Evolutionary conservation across 1,139 yeast genomes (phyloP), one percentile per base, ranked within the genome.

Genomic region (Pichia sp.): DNA sequence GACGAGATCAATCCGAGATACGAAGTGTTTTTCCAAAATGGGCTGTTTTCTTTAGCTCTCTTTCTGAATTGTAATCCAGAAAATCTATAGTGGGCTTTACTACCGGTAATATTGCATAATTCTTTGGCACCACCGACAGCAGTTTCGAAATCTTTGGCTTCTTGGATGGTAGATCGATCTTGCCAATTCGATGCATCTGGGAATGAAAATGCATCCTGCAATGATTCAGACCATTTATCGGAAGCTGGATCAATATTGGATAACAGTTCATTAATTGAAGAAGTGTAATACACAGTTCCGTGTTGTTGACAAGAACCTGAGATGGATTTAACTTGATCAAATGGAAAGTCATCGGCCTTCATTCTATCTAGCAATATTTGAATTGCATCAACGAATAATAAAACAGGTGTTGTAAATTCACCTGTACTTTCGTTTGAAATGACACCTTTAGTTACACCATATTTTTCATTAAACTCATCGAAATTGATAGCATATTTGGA

Each of bases 301-400:
- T 90, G 97, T 60, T 90, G 97, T 67, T 90, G 96, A 46, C 95
- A 85, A 0, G 96, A 88, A 0, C 97, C 97, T 45, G 87, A 77
- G 44, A 90, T 75, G 1, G 88, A 91, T 36, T 58, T 70, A n/a
- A 90, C 90, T 40, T 67, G 61, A 3, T 67, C 59, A 59, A 90
- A 78, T 4, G 84, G 85, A 58, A 87, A 81, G 1, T 65, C 56
- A 27, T 76, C 76, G 1, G 60, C 44, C 51, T 71, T 69, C 82
- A 88, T 79, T 47, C 73, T 62, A n/a, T 59, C 63, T 50, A 90
- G 75, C 3, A 87, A 68, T 50, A 77, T 61, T 60, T 90, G 94
- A 33, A 90, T 60, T 0, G 96, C 89, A 54, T 86, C 96, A 37
- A 90, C 70, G 96, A 96, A 90, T 90, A 89, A 83, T 27, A 73